These are phyloP conservation scores for Tolypocladium ovalisporum DNA, from an alignment of 2,329 filamentous ascomycete species.

Conservation along the genomic window DNA sequence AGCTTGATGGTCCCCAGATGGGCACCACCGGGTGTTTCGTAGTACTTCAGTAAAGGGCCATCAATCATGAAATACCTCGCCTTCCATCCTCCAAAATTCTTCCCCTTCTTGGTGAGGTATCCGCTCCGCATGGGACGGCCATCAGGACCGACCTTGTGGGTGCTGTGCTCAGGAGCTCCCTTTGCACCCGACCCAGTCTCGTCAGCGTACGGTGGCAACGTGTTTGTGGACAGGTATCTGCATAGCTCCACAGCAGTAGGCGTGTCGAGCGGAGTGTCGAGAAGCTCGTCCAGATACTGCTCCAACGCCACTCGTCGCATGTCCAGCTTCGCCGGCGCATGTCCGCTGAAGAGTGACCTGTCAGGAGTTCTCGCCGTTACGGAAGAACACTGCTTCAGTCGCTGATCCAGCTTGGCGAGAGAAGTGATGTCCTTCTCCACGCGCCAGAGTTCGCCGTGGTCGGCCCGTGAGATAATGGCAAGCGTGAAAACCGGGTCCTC, in stretches of 20 bases:
- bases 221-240: constrained; percentile 66
- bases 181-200: constrained; percentile 30
- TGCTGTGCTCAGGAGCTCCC: constrained; percentile 12
- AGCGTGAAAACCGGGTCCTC: constrained; percentile 93
- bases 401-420: constrained; percentile 69
- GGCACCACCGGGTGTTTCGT: constrained; percentile 78
- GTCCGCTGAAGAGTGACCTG: constrained; percentile 75
- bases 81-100: constrained; percentile 99
- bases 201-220: constrained; percentile 50
- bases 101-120: constrained; percentile 91
- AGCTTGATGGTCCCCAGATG: constrained; percentile 92
- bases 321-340: constrained; percentile 89
- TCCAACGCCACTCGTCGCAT: constrained; percentile 73
- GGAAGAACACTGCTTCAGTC: constrained; percentile 61
- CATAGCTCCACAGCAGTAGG: constrained; percentile 71
- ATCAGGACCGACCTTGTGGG: constrained; percentile 41
- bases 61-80: constrained; percentile 57
- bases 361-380: constrained; percentile 76
- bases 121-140: constrained; percentile 68
- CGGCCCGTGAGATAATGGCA: constrained; percentile 68
- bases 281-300: constrained; percentile 71
- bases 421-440: constrained; percentile 85
- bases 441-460: constrained; percentile 76
- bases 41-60: constrained; percentile 67
- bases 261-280: constrained; percentile 74